Percentiles rank a stretch among this genome's conserved stretches.
These are phyloP conservation scores for Aleurites moluccanus DNA, from an alignment of 441 rosid genomes.

Conservation along the genomic window DNA sequence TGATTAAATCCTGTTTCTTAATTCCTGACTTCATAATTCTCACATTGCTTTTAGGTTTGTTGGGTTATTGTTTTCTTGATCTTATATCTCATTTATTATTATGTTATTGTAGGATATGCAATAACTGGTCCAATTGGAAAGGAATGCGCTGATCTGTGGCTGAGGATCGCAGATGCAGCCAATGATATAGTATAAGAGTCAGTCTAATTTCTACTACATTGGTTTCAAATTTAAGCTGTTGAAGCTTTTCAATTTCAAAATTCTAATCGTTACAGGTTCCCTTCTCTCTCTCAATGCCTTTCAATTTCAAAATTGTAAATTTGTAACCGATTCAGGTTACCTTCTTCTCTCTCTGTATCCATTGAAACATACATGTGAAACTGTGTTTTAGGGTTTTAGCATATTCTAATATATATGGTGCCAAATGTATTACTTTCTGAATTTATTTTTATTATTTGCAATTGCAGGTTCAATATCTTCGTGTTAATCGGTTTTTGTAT, in stretches of 20 bases:
- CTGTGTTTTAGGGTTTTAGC: not conserved
- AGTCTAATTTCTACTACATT: too few species aligned
- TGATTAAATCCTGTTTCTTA: not conserved
- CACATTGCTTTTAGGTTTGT: not conserved
- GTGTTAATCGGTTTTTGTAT: not conserved
- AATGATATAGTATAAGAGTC: conserved; percentile 71
- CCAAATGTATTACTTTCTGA: not conserved
- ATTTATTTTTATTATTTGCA: not conserved
- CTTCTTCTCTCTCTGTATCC: too few species aligned
- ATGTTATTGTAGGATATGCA: conserved; percentile 51
- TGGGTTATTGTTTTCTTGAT: not conserved
- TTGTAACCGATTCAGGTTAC: too few species aligned
- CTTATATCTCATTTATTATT: not conserved
- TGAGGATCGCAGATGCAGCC: conserved; percentile 93
- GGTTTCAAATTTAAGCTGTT: too few species aligned
- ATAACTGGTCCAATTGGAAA: conserved; percentile 76
- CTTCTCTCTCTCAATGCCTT: too few species aligned
- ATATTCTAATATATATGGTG: too few species aligned
- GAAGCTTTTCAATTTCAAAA: not conserved
- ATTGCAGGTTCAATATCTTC: not conserved
- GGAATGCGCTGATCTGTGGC: conserved; percentile 81
- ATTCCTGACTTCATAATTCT: not conserved
- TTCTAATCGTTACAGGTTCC: not conserved
- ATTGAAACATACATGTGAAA: too few species aligned
- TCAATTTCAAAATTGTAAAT: too few species aligned